These are phyloP conservation scores for Cynanchum wilfordii DNA, from an alignment of 257 asterid species.

Conservation along the genomic window DNA sequence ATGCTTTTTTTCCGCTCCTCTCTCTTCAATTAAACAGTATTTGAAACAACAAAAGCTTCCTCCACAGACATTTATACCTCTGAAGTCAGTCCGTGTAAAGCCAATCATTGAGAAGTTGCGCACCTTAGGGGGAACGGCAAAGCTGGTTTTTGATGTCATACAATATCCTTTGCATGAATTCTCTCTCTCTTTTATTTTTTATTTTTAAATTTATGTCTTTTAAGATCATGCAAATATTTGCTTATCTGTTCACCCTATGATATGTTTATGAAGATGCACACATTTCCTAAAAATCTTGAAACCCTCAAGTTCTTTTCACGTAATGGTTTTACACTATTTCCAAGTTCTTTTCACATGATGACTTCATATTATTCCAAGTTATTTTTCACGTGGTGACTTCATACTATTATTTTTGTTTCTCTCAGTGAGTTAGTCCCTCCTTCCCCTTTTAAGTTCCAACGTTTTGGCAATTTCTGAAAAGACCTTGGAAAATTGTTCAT, in stretches of 20 bases:
- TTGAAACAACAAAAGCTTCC: conserved; percentile 98
- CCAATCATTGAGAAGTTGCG: conserved; percentile 88
- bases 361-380: no score
- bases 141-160: conserved; percentile 84
- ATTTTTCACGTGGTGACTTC: not conserved
- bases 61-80: conserved; percentile 97
- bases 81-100: conserved; percentile 85
- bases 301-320: not conserved
- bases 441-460: not conserved
- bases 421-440: not conserved
- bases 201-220: not conserved
- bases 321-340: no score
- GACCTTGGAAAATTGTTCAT: not conserved
- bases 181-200: not conserved
- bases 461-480: not conserved
- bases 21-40: conserved; percentile 44
- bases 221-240: not conserved
- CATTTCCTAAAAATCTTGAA: not conserved
- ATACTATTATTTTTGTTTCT: no score
- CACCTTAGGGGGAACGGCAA: conserved; percentile 86
- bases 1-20: not conserved
- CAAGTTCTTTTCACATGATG: not conserved
- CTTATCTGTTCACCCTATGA: not conserved
- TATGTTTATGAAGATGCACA: not conserved
- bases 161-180: conserved; percentile 68